These are phyloP conservation scores for Eimeria acervulina DNA, from an alignment of 169 alveolate genomes.

Conservation along the genomic window DNA sequence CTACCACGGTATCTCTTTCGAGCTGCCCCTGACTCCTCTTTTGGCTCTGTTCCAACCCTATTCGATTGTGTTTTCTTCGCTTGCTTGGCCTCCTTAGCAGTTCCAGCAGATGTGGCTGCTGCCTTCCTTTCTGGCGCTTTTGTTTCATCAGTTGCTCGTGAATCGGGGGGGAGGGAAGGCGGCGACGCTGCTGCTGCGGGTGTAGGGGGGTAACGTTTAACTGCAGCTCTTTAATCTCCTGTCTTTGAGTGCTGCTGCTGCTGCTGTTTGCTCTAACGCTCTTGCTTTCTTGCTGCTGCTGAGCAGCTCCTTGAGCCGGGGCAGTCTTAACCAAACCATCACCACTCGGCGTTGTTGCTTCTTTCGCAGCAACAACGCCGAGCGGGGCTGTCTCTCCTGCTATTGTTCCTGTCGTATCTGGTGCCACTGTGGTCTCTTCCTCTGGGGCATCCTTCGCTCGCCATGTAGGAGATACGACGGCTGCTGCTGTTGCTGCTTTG, in stretches of 20 bases:
- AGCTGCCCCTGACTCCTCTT: too few relatives aligned
- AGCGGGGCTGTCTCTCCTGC: background rate
- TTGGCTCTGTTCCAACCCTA: background rate
- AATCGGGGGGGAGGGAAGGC: slow-evolving; percentile 59
- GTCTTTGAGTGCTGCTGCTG: slow-evolving; percentile 22
- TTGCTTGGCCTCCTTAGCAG: slow-evolving; percentile 13
- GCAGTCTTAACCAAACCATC: too few relatives aligned
- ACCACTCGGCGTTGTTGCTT: background rate
- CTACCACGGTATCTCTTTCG: background rate
- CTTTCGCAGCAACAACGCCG: background rate
- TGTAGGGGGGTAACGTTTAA: background rate
- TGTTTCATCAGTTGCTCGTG: slow-evolving; percentile 71
- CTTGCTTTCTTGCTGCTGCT: background rate
- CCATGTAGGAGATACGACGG: background rate
- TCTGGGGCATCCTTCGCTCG: background rate
- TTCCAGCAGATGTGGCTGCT: slow-evolving; percentile 44
- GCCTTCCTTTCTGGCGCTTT: slow-evolving; percentile 37
- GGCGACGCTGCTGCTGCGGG: slow-evolving; percentile 54
- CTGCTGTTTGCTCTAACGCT: background rate
- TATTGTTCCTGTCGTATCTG: background rate
- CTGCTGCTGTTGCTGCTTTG: slow-evolving; percentile 19
- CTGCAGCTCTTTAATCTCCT: background rate
- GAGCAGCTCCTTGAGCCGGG: background rate
- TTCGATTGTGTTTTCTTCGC: background rate
- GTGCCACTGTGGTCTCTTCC: background rate